Percentiles rank a stretch among this genome's conserved stretches.
Evolutionary conservation across 2,329 filamentous ascomycete genomes (phyloP).

Genomic region (Aspergillus candidus): DNA sequence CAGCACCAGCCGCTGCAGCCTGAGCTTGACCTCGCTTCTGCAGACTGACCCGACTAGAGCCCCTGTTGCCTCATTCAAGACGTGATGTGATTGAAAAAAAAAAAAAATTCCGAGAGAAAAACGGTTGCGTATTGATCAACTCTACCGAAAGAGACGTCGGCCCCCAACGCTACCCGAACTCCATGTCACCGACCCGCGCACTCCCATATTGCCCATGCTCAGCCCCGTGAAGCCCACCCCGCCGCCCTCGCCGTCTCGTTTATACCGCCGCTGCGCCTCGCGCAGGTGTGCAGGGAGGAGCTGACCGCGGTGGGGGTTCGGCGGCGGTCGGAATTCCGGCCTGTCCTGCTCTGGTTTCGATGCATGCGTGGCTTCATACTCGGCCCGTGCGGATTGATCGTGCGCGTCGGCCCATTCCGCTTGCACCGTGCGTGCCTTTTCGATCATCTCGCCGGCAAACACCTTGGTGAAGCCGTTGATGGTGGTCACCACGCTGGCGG

Average conservation of each 20-base stretch:
- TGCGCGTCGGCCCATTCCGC: constrained; percentile 45
- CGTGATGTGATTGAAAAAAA: neutral
- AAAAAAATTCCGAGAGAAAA: neutral
- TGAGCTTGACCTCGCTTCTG: too few species aligned
- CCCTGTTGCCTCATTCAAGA: neutral
- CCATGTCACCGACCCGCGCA: constrained; percentile 40
- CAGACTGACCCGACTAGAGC: neutral
- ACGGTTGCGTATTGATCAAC: neutral
- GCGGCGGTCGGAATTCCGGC: constrained; percentile 28
- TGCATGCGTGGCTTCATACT: constrained; percentile 51
- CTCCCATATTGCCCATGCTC: constrained; percentile 42
- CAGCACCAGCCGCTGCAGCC: too few species aligned
- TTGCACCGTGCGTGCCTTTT: constrained; percentile 60
- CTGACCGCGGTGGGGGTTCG: constrained; percentile 44
- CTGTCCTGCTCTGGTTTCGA: constrained; percentile 28
- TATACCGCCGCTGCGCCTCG: constrained; percentile 44
- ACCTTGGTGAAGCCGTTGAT: constrained; percentile 61
- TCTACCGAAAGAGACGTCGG: constrained; percentile 39
- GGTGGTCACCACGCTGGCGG: constrained; percentile 57
- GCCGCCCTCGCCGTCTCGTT: constrained; percentile 44
- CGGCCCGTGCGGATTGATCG: constrained; percentile 48
- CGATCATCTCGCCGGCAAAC: constrained; percentile 61
- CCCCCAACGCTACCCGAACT: constrained; percentile 37
- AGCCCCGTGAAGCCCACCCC: constrained; percentile 44
- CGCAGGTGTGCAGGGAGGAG: constrained; percentile 46